Evolutionary conservation across 2,329 filamentous ascomycete genomes (phyloP).

Genomic region (Sporothrix humicola): DNA sequence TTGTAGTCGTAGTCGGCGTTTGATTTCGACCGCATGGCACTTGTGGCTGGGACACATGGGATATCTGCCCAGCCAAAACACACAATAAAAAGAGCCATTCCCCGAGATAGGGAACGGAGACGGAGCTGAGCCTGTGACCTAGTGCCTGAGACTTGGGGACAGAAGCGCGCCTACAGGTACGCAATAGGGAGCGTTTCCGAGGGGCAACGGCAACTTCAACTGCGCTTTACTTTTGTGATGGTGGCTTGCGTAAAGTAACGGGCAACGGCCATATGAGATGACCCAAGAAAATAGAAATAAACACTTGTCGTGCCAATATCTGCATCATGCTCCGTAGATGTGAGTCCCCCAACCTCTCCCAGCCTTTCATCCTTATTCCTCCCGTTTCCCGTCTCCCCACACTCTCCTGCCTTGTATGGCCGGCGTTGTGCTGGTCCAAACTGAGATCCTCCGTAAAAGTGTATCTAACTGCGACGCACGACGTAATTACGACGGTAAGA

Average conservation of each 20-base stretch:
- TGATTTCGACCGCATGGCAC: not conserved
- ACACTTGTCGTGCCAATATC: too few relatives aligned
- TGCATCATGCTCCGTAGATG: too few relatives aligned
- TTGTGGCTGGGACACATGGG: not conserved
- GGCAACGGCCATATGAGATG: not conserved
- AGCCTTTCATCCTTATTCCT: not conserved
- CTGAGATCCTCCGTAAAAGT: too few relatives aligned
- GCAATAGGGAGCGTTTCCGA: too few relatives aligned
- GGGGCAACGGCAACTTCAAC: too few relatives aligned
- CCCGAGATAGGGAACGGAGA: not conserved
- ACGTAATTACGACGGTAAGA: not conserved
- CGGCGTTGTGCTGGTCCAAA: not conserved
- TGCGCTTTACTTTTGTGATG: too few relatives aligned
- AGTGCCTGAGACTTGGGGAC: too few relatives aligned
- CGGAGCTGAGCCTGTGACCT: not conserved
- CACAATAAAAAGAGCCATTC: not conserved
- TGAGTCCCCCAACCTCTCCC: not conserved
- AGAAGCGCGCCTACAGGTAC: too few relatives aligned
- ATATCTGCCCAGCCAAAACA: not conserved
- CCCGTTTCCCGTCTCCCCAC: slow-evolving; percentile 12
- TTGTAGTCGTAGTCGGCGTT: not conserved
- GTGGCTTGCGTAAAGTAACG: not conserved
- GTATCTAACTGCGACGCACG: too few relatives aligned
- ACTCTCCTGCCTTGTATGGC: not conserved
- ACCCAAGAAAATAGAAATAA: not conserved